Base-by-base conservation (phyloP, 164 flowering plant species). In the Stephania cephalantha region DNA sequence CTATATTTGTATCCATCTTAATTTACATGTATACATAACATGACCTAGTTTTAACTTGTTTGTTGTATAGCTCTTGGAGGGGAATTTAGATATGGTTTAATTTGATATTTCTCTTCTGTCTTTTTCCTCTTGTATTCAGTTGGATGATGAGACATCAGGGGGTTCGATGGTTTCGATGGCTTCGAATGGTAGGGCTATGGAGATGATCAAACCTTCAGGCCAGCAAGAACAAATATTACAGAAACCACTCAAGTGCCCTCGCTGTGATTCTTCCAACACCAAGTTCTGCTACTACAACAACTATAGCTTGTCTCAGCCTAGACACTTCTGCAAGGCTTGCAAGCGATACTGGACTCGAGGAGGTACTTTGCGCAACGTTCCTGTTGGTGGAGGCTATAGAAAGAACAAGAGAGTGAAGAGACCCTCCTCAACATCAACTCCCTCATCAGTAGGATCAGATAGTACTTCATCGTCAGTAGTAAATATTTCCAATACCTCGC, bases 271-370 rank as follows among this genome's bases (percentile, higher is more conserved):
- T 0, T 85, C 90, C 2, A 90, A 91, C 85, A 91, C 96, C 58
- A 91, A 91, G 81, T 91, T 91, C 74, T 91, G 96, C 72, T 91
- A 91, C 87, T 91, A 88, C 87, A 91, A 91, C 88, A 91, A 91
- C 87, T 91, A 91, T 88, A 90, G 90, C 78, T 75, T 90, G 66
- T 86, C 94, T 15, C 97, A 91, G 76, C 97, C 97, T 0, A 77
- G 97, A 61, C 91, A 91, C 82, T 91, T 91, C 78, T 91, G 97
- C 85, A 91, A 89, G 76, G 92, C 91, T 35, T 91, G 97, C 53
- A 90, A 89, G 81, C 84, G 97, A 6, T 91, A 91, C 83, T 91
- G 97, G 97, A 91, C 97, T 1, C 67, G 90, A 58, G 97, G 97
- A 11, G 97, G 97, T 1, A 90, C 97, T 18, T 77, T 91, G 2